Evolutionary conservation across 306 rosid species (phyloP).

Genomic region (Acacia confusa): DNA sequence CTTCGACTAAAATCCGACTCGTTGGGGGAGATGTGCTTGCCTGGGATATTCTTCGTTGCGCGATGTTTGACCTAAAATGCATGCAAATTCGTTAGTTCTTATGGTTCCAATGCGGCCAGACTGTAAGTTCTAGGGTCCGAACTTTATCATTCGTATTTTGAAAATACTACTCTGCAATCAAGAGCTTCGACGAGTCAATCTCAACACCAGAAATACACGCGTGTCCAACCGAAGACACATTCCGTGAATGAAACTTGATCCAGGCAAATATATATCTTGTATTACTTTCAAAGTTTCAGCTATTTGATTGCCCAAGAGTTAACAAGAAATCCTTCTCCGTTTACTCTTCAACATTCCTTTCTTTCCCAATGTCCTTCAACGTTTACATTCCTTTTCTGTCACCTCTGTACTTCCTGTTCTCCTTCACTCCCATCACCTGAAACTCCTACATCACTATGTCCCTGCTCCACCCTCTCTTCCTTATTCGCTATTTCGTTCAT

Average conservation of each 20-base stretch:
- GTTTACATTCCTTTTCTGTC: conserved; percentile 15
- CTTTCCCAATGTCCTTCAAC: conserved; percentile 33
- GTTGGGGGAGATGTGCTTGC: background rate
- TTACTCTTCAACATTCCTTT: conserved; percentile 29
- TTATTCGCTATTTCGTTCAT: conserved; percentile 23
- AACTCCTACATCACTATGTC: conserved; percentile 16
- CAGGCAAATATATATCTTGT: background rate
- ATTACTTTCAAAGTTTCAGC: background rate
- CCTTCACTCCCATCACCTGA: conserved; percentile 55
- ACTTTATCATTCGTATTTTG: background rate
- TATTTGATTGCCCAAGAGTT: background rate
- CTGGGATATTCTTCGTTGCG: background rate
- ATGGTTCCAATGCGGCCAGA: background rate
- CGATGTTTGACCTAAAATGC: background rate
- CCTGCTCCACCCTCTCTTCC: background rate
- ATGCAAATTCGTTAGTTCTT: background rate
- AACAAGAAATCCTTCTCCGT: background rate
- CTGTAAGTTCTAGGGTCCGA: background rate
- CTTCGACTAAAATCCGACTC: background rate
- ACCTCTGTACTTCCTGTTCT: conserved; percentile 24
- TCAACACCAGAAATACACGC: background rate
- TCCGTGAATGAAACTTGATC: background rate
- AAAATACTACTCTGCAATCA: background rate
- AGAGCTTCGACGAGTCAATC: background rate
- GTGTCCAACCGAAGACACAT: background rate